Evolutionary conservation across 2,329 filamentous ascomycete species (phyloP), one percentile per base, ranked within the genome.

Genomic region (Talaromyces pinophilus): DNA sequence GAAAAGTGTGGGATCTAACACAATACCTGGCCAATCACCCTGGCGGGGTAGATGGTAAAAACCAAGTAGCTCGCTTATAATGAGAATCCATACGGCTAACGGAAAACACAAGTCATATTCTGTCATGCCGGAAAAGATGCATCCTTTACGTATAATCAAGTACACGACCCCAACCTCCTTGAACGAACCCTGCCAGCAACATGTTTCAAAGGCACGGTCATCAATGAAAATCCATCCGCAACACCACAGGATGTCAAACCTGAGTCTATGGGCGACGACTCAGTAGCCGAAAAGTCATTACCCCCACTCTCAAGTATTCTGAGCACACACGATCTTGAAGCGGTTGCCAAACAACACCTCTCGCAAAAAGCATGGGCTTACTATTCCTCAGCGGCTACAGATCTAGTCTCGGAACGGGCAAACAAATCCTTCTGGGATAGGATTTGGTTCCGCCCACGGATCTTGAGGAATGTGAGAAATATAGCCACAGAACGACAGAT

Each of bases 1-100:
- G 79, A 2, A 82, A 82, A 55, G 83, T 84, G 5, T 84, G 84
- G 69, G 82, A 85, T 71, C 79, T 79, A 4, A 84, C 82, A 75
- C 75, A 74, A 3, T 77, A 77, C 52, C 50, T 77, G 2, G 67
- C 70, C 54, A 63, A 65, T 1, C 77, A 78, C 11, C 77, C 77
- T 0, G 77, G 50, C 28, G 50, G 50, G 17, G 50, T 28, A 35
- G 28, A 55, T 1, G 17, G 50, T 55, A 35, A 35, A n/a, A 35
- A 19, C 50, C 28, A 33, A 33, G 28, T 35, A 55, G 3, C 3
- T 28, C n/a, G 3, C 3, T 28, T 10, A 55, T 33, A 19, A 55
- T 33, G 19, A 28, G 19, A 30, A 55, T 19, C 4, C 17, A 28
- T 35, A 33, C 19, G 13, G 25, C 50, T 52, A 33, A 55, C 25